Percentiles rank a stretch among this genome's conserved stretches.
Evolutionary conservation across 768 basidiomycete genomes (phyloP).

Genomic region (Chalciporus piperatus): DNA sequence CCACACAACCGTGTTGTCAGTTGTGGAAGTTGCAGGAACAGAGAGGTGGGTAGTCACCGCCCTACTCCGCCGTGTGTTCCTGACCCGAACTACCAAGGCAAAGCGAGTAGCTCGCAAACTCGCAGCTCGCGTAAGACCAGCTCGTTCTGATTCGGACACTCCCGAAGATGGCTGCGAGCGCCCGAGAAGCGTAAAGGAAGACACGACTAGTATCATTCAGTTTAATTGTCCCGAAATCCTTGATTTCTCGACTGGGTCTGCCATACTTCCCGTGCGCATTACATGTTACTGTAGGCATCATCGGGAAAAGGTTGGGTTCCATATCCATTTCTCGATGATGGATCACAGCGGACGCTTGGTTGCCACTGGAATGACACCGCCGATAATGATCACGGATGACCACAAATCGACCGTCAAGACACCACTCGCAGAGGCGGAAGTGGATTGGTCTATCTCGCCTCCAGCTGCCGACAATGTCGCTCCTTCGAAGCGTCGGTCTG

Average conservation of each 20-base stretch:
- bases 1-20: slow-evolving; percentile 76
- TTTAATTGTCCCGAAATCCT: slow-evolving; percentile 93
- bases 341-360: slow-evolving; percentile 78
- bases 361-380: slow-evolving; percentile 76
- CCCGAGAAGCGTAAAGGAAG: slow-evolving; percentile 47
- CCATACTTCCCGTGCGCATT: slow-evolving; percentile 88
- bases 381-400: slow-evolving; percentile 99
- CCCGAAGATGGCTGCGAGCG: slow-evolving; percentile 54
- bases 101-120: slow-evolving; percentile 89
- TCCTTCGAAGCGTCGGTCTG: slow-evolving; percentile 45
- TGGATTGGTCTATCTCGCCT: slow-evolving; percentile 49
- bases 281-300: slow-evolving; percentile 99
- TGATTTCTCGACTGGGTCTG: slow-evolving; percentile 85
- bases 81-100: slow-evolving; percentile 46
- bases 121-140: slow-evolving; percentile 77
- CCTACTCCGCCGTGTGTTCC: background rate
- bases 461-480: slow-evolving; percentile 34
- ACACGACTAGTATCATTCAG: slow-evolving; percentile 83
- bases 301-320: slow-evolving; percentile 94
- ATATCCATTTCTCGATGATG: slow-evolving; percentile 82
- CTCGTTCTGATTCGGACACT: slow-evolving; percentile 72
- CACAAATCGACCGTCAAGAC: slow-evolving; percentile 73
- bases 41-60: slow-evolving; percentile 57
- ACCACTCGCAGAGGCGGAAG: slow-evolving; percentile 36
- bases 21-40: slow-evolving; percentile 84